Conservation (phyloP, 805 yeast genomes). For the Candida nitratophila region DNA sequence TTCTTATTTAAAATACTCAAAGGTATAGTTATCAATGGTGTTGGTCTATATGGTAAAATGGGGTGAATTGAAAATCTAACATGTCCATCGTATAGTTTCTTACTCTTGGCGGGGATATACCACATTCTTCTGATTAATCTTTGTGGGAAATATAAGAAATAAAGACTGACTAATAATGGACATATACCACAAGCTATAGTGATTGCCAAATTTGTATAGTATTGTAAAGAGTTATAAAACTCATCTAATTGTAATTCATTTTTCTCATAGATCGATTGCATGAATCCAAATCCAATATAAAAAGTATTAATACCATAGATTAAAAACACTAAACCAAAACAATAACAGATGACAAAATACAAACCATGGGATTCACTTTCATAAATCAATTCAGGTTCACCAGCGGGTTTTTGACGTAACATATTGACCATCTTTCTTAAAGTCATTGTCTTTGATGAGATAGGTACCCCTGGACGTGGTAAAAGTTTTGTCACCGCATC, state of each 20-base stretch:
- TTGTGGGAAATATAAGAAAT: slow-evolving; percentile 53
- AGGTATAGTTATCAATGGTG: slow-evolving; percentile 69
- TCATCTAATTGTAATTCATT: slow-evolving; percentile 24
- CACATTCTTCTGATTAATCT: slow-evolving; percentile 69
- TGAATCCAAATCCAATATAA: slow-evolving; percentile 23
- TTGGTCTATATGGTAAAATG: slow-evolving; percentile 63
- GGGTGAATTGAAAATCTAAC: slow-evolving; percentile 71
- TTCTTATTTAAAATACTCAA: slow-evolving; percentile 47
- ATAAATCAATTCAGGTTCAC: slow-evolving; percentile 66
- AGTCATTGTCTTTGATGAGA: slow-evolving; percentile 47
- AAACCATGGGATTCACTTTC: slow-evolving; percentile 80
- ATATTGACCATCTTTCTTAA: slow-evolving; percentile 57
- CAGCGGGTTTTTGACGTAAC: slow-evolving; percentile 35
- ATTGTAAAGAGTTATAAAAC: slow-evolving; percentile 17
- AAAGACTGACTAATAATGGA: slow-evolving; percentile 33
- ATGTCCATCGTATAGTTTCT: slow-evolving; percentile 26
- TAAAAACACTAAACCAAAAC: slow-evolving; percentile 60
- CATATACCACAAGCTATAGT: slow-evolving; percentile 32
- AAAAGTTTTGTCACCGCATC: slow-evolving; percentile 59
- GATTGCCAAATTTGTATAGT: slow-evolving; percentile 21
- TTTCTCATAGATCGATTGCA: slow-evolving; percentile 18
- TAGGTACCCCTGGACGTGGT: slow-evolving; percentile 75
- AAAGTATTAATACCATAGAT: slow-evolving; percentile 53
- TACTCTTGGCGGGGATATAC: slow-evolving; percentile 58
- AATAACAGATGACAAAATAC: slow-evolving; percentile 63